A percentile compares a stretch with the other conserved stretches of the same genome.
phyloP scores from a whole-genome alignment of 495 filamentous ascomycete genomes.

The Oidiodendron maius region DNA sequence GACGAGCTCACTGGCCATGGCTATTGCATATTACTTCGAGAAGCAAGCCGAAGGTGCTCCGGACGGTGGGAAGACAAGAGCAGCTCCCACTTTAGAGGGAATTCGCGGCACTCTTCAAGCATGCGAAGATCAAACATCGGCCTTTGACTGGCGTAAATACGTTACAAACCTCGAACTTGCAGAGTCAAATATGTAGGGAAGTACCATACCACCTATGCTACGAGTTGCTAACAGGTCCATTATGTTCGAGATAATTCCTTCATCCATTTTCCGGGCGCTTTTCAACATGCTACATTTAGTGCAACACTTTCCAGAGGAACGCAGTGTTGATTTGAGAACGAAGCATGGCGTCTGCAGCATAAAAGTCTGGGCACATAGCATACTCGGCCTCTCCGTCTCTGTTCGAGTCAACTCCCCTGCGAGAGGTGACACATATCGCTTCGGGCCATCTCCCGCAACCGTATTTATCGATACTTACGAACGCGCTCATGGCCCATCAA shows the following conservation, averaged over 20 bases:
- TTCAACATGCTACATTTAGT: not conserved
- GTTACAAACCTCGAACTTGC: not conserved
- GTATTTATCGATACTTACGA: not conserved
- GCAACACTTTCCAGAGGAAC: constrained; percentile 2
- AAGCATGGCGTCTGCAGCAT: not conserved
- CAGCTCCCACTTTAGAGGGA: not conserved
- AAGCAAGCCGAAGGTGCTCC: not conserved
- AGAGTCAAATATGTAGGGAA: not conserved
- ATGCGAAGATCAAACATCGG: constrained; percentile 1
- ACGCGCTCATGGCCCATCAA: not conserved
- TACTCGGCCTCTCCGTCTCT: not conserved
- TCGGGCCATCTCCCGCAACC: not conserved
- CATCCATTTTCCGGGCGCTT: not conserved
- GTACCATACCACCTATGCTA: no score
- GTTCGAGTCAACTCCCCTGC: not conserved
- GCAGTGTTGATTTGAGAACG: not conserved
- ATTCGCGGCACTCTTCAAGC: not conserved
- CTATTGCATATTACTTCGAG: not conserved
- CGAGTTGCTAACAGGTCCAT: no score
- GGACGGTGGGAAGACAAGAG: not conserved
- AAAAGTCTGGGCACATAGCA: not conserved
- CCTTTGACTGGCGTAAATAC: not conserved
- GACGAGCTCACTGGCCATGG: not conserved
- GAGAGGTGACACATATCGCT: not conserved
- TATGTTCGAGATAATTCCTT: not conserved